Percentiles rank a stretch among this genome's conserved stretches.
Evolutionary conservation across 176 grass and related monocot species (phyloP).

Genomic region (Urochloa ruziziensis): DNA sequence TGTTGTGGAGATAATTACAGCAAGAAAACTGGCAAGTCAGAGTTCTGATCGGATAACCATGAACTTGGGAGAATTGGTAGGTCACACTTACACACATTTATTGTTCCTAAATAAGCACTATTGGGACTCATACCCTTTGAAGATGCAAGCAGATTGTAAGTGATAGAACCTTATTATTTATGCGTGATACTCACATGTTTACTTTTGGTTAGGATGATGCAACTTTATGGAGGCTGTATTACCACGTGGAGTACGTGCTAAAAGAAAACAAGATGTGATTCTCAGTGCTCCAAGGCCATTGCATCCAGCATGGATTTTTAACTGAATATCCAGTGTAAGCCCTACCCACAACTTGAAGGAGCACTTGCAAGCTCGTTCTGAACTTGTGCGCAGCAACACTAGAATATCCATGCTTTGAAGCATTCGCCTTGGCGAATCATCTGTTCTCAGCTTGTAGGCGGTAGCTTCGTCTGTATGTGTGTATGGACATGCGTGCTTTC

Average conservation of each 20-base stretch:
- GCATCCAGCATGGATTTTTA: background rate
- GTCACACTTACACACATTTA: background rate
- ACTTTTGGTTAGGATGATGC: constrained; percentile 54
- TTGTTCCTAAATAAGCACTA: background rate
- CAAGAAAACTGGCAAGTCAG: constrained; percentile 33
- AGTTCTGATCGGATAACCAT: constrained; percentile 50
- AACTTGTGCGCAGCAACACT: background rate
- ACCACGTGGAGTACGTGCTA: constrained; percentile 54
- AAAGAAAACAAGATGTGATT: constrained; percentile 41
- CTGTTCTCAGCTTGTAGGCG: background rate
- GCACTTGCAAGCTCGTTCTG: background rate
- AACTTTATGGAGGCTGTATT: constrained; percentile 74
- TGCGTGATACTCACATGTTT: background rate
- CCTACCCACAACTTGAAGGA: background rate
- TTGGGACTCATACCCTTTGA: background rate
- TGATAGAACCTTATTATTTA: background rate
- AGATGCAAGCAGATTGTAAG: background rate
- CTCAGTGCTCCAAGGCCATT: background rate
- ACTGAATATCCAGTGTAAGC: background rate
- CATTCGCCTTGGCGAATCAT: background rate
- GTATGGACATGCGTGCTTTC: background rate
- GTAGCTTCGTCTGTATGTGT: background rate
- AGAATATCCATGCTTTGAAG: background rate
- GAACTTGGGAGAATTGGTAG: constrained; percentile 65
- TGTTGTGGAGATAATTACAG: constrained; percentile 50